Base-by-base conservation (phyloP, 208 protist genomes). In the Trypanosoma melophagium region DNA sequence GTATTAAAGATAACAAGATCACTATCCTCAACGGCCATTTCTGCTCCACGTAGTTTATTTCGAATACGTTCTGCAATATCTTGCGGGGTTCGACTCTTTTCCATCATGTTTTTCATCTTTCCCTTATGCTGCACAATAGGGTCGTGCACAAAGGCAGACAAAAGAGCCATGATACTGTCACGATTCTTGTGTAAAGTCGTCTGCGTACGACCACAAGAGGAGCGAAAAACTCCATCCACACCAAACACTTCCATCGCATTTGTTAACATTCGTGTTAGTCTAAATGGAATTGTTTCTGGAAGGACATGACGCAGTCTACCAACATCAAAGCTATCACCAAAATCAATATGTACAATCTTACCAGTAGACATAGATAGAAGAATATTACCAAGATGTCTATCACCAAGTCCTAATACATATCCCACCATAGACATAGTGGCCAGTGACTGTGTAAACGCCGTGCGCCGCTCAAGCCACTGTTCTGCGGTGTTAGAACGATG, bases 321-420 rank as follows among this genome's bases (percentile, higher is more conserved):
- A 0, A 99, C 97, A 76, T 99, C 99, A 76, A 99, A 99, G 80
- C 98, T 99, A 81, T 99, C 99, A 44, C 99, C 99, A 87, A 99
- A 99, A 87, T 99, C 99, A 77, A 99, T 99, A 86, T 99, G 99
- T 24, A 99, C 85, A 70, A 99, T 91, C 69, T 99, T 98, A 49
- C 99, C 99, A 7, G 97, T 98, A 24, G 89, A 83, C 71, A 98
- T 96, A 65, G 99, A 94, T 14, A 99, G 88, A 83, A 99, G 99
- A 14, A 99, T 94, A 85, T 99, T 99, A 55, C 87, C 95, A 10
- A 99, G 97, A 75, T 99, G 99, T 8, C 99, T 90, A 81, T 99
- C 99, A 42, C 99, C 99, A 17, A 99, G 89, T 21, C 97, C 82
- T 24, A 97, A 67, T 21, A 98, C 86, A 76, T 97, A 96, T 25